These are phyloP conservation scores for Rhododendron simsii DNA, from an alignment of 148 eudicot species.

Conservation along the genomic window DNA sequence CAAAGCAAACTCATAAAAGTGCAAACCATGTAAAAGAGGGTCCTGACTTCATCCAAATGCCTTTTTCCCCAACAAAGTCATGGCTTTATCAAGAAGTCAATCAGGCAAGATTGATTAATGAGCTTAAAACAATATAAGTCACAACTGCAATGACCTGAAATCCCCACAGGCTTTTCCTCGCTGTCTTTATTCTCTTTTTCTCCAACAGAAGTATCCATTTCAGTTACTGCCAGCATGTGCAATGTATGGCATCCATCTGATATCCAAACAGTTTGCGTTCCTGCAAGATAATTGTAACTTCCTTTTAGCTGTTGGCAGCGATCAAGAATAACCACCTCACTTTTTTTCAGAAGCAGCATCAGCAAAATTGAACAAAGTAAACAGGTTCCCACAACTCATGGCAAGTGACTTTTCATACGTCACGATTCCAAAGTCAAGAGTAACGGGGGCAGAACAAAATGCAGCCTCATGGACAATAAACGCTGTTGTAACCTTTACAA, in stretches of 20 bases:
- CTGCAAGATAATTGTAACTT: conserved; percentile 39
- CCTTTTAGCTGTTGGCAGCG: not conserved
- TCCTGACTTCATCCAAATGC: not conserved
- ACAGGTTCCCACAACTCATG: not conserved
- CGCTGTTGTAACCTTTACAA: not conserved
- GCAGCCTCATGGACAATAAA: not conserved
- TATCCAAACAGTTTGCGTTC: conserved; percentile 60
- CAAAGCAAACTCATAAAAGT: not conserved
- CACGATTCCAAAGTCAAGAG: not conserved
- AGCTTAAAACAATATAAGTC: not conserved
- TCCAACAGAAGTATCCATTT: conserved; percentile 32
- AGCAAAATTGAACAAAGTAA: not conserved
- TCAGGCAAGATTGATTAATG: not conserved
- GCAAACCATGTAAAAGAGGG: not conserved
- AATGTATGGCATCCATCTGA: conserved; percentile 71
- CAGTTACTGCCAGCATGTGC: conserved; percentile 46
- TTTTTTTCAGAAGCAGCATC: not conserved
- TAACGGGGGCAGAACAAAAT: not conserved
- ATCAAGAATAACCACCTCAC: not conserved
- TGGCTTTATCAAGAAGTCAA: not conserved
- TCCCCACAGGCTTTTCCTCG: conserved; percentile 36
- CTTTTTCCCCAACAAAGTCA: not conserved
- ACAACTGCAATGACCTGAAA: conserved; percentile 49
- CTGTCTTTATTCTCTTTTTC: conserved; percentile 31
- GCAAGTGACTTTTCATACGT: not conserved